A percentile compares a stretch with the other conserved stretches of the same genome.
These are phyloP conservation scores for Alternaria angustiovoidea DNA, from an alignment of 2,329 filamentous ascomycete genomes.

Conservation along the genomic window DNA sequence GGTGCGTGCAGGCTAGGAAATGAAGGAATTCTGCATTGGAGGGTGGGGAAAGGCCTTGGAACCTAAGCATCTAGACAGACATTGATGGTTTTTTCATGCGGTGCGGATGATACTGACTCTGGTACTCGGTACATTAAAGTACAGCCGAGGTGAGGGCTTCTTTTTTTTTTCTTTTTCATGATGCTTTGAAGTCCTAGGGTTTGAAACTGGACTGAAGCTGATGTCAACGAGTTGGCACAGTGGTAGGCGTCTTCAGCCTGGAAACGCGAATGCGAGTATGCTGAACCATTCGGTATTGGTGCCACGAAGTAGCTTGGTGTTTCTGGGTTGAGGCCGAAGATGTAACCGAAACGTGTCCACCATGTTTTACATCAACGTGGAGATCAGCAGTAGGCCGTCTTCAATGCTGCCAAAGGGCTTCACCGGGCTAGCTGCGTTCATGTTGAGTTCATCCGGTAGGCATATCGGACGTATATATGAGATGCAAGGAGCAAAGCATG, in stretches of 20 bases:
- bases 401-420: not conserved
- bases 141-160: not conserved
- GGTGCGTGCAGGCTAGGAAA: slow-evolving; percentile 1
- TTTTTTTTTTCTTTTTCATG: not conserved
- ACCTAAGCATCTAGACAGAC: not conserved
- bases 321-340: not conserved
- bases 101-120: not conserved
- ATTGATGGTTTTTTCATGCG: not conserved
- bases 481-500: too few relatives aligned
- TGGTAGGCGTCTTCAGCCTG: not conserved
- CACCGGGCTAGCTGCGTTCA: too few relatives aligned
- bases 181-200: not conserved
- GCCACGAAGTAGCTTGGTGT: not conserved
- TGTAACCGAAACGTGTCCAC: not conserved
- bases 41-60: not conserved
- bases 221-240: not conserved
- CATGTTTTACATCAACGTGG: too few relatives aligned
- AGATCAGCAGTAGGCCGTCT: not conserved
- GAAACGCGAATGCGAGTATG: not conserved
- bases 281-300: not conserved
- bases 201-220: not conserved
- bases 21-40: not conserved
- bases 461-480: too few relatives aligned
- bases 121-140: not conserved
- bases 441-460: too few relatives aligned